Conservation (phyloP, 176 grass and related monocot genomes). For the Poa annua region DNA sequence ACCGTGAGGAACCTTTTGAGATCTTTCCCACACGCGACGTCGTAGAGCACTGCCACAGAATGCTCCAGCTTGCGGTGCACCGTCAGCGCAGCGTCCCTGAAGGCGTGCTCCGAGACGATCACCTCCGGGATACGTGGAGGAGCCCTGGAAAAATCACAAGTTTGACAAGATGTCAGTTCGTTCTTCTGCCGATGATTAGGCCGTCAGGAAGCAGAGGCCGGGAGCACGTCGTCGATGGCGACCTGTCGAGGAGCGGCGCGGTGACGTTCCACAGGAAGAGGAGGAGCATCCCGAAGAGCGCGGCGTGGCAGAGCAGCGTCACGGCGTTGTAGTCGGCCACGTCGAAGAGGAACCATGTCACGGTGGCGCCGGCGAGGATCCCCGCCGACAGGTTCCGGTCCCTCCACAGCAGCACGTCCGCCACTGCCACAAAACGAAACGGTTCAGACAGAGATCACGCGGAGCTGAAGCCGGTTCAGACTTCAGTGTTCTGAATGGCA, state of each 20-base stretch:
- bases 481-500: background rate
- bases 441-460: background rate
- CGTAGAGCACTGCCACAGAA: conserved; percentile 48
- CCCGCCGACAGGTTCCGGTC: conserved; percentile 66
- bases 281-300: conserved; percentile 65
- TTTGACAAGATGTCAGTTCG: background rate
- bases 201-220: too few species aligned
- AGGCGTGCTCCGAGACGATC: conserved; percentile 66
- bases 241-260: conserved; percentile 68
- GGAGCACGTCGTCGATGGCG: background rate
- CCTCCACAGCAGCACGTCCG: conserved; percentile 85
- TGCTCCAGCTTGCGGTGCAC: conserved; percentile 53
- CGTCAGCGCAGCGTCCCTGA: conserved; percentile 58
- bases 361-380: conserved; percentile 65
- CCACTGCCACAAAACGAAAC: conserved; percentile 48
- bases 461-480: background rate
- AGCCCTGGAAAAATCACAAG: conserved; percentile 40
- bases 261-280: conserved; percentile 69
- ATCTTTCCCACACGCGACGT: conserved; percentile 82
- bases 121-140: conserved; percentile 64
- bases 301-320: conserved; percentile 75
- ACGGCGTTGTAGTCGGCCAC: conserved; percentile 80
- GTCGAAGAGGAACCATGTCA: conserved; percentile 80
- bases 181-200: too few species aligned
- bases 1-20: conserved; percentile 81